A percentile compares a stretch with the other conserved stretches of the same genome.
Evolutionary conservation across 1,284 basidiomycete species (phyloP).

Genomic region (Austroboletus novae-zelandiae): DNA sequence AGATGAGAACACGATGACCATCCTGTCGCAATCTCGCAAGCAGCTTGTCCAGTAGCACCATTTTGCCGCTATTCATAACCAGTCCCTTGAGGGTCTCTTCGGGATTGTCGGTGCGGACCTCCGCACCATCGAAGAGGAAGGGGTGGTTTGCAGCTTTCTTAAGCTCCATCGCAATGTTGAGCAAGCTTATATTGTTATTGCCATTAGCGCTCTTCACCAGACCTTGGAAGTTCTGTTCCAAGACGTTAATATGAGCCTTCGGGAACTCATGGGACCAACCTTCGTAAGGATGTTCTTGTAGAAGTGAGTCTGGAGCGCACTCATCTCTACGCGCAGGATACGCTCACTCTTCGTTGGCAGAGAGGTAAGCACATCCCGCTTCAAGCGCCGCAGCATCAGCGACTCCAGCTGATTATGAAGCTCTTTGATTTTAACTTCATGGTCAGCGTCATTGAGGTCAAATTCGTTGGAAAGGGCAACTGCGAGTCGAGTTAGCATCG

Average conservation of each 20-base stretch:
- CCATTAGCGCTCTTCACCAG: slow-evolving; percentile 85
- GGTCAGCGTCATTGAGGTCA: slow-evolving; percentile 89
- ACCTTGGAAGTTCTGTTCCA: slow-evolving; percentile 82
- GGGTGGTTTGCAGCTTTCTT: slow-evolving; percentile 99
- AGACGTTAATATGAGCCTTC: slow-evolving; percentile 7
- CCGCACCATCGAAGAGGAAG: slow-evolving; percentile 96
- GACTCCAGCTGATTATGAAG: slow-evolving; percentile 92
- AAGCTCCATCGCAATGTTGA: slow-evolving; percentile 96
- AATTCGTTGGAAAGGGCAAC: slow-evolving; percentile 90
- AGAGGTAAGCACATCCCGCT: slow-evolving; percentile 96
- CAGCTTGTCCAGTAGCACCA: slow-evolving; percentile 95
- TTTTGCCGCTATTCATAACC: slow-evolving; percentile 97
- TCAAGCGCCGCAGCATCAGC: slow-evolving; percentile 93
- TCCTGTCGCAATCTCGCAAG: slow-evolving; percentile 86
- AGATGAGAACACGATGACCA: slow-evolving; percentile 96
- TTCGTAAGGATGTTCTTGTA: slow-evolving; percentile 99
- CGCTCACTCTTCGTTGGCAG: slow-evolving; percentile 98
- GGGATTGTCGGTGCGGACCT: slow-evolving; percentile 68
- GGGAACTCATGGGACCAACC: slow-evolving; percentile 39
- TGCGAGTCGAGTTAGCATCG: slow-evolving; percentile 34
- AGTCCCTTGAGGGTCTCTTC: slow-evolving; percentile 94
- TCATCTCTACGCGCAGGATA: slow-evolving; percentile 98
- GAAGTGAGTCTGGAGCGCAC: slow-evolving; percentile 93
- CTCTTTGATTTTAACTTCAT: slow-evolving; percentile 93
- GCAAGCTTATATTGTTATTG: slow-evolving; percentile 85